phyloP scores from a whole-genome alignment of 2,329 filamentous ascomycete species.

The Neopestalotiopsis clavispora region DNA sequence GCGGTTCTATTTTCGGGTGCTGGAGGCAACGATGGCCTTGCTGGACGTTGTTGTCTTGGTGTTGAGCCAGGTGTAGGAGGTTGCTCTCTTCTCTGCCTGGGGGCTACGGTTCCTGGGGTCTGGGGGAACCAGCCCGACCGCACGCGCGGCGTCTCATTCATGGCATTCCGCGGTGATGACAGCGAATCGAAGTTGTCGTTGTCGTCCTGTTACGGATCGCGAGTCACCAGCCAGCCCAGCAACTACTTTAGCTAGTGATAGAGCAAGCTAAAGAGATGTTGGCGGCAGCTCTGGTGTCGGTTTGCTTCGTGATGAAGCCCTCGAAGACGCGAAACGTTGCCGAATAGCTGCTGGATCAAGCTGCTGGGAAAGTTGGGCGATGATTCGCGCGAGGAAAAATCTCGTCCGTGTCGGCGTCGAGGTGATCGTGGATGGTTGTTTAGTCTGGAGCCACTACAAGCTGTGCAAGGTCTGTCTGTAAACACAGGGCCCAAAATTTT shows the following conservation, averaged over 20 bases:
- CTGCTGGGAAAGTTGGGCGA: background rate
- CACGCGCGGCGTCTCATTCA: conserved; percentile 83
- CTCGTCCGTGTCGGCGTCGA: background rate
- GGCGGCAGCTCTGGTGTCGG: background rate
- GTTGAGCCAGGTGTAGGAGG: conserved; percentile 31
- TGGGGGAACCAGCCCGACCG: conserved; percentile 81
- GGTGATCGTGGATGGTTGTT: background rate
- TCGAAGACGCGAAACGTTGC: background rate
- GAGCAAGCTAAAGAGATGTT: background rate
- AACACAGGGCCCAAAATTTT: conserved; percentile 15
- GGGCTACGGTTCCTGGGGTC: conserved; percentile 64
- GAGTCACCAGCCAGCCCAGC: background rate
- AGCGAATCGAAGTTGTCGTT: background rate
- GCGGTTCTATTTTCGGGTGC: conserved; percentile 48
- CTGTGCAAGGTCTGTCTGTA: background rate
- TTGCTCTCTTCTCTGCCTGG: conserved; percentile 36
- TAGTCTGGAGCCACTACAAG: background rate
- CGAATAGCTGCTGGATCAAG: background rate
- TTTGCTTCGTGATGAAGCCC: background rate
- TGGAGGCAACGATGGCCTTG: conserved; percentile 44
- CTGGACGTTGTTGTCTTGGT: conserved; percentile 16
- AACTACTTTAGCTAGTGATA: background rate
- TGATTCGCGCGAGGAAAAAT: background rate
- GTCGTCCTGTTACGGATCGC: background rate
- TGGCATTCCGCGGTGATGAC: conserved; percentile 62